Conservation (phyloP, 805 yeast species). For the Myxozyma neotropica region DNA sequence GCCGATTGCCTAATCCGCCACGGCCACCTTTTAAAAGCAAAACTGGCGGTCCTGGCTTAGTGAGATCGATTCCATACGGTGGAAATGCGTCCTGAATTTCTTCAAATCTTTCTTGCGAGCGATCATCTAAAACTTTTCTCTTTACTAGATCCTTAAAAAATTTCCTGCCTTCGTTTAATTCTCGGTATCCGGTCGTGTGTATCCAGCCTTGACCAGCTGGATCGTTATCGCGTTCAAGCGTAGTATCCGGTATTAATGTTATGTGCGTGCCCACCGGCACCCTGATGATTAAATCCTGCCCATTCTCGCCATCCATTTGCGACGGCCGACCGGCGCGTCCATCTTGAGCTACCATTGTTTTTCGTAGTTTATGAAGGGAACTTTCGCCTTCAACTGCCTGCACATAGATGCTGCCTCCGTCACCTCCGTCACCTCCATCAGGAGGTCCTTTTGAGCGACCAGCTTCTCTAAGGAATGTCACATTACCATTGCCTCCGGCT, state of each 20-base stretch:
- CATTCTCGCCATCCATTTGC: slow-evolving; percentile 85
- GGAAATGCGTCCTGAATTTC: slow-evolving; percentile 71
- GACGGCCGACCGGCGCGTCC: slow-evolving; percentile 73
- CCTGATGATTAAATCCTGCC: slow-evolving; percentile 73
- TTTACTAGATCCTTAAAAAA: slow-evolving; percentile 67
- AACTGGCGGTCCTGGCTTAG: slow-evolving; percentile 62
- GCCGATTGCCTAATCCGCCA: slow-evolving; percentile 97
- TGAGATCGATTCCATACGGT: slow-evolving; percentile 75
- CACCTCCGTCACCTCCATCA: slow-evolving; percentile 99
- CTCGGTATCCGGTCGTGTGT: slow-evolving; percentile 76
- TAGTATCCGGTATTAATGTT: slow-evolving; percentile 40
- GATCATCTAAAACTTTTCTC: slow-evolving; percentile 67
- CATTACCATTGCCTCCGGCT: slow-evolving; percentile 83
- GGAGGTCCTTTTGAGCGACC: slow-evolving; percentile 89
- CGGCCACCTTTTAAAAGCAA: slow-evolving; percentile 78
- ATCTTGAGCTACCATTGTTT: slow-evolving; percentile 67
- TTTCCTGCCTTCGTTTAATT: slow-evolving; percentile 63
- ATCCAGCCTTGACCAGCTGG: slow-evolving; percentile 84
- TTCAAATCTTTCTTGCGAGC: slow-evolving; percentile 60
- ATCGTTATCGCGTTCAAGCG: slow-evolving; percentile 54
- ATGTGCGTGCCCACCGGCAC: slow-evolving; percentile 93
- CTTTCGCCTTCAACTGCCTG: slow-evolving; percentile 74
- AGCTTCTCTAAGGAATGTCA: slow-evolving; percentile 85
- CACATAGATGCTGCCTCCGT: slow-evolving; percentile 84
- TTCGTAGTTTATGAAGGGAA: slow-evolving; percentile 68